Base-by-base conservation (phyloP, 257 asterid genomes). In the Penstemon barbatus region DNA sequence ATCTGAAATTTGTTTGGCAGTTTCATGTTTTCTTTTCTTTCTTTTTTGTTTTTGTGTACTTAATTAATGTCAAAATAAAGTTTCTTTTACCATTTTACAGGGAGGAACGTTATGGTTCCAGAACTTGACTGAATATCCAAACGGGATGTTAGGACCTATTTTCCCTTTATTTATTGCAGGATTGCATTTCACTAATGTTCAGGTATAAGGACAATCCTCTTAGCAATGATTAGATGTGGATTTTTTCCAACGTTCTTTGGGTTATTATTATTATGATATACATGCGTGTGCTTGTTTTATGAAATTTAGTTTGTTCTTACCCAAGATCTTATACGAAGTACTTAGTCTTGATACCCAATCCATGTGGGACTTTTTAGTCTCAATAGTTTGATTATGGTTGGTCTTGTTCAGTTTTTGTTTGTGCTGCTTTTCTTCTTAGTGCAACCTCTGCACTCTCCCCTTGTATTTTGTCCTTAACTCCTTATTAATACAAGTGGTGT, bases 51-150 rank as follows among this genome's bases (percentile, higher is more conserved):
- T 52, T 44, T 63, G 53, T 57, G 73, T 60, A 36, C 3, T 61
- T 52, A 66, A 59, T 56, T 65, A 48, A 38, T 72, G 62, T 70
- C 56, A 18, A 56, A 40, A 38, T 63, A 36, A 62, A 55, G 8
- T 65, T 78, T 72, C 40, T 58, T 70, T 68, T 65, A 46, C 43
- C 13, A 61, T 45, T 49, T 79, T 75, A 63, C 86, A 93, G 99
- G 99, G 97, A 57, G 99, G 99, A 44, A 53, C 70, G 51, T 76
- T 91, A 55, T 94, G 99, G 97, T 94, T 94, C 83, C 92, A 85
- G 78, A 82, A 91, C 77, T 82, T 94, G 84, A 85, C 90, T 11
- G 96, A 87, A 61, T 79, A 67, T 74, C 89, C 97, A 51, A 90
- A 79, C 52, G 97, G 96, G 53, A 76, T 33, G 53, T 74, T 83